Percentiles rank a stretch among this genome's conserved stretches.
Evolutionary conservation across 257 asterid species (phyloP).

Genomic region (Solanum tacnaense): DNA sequence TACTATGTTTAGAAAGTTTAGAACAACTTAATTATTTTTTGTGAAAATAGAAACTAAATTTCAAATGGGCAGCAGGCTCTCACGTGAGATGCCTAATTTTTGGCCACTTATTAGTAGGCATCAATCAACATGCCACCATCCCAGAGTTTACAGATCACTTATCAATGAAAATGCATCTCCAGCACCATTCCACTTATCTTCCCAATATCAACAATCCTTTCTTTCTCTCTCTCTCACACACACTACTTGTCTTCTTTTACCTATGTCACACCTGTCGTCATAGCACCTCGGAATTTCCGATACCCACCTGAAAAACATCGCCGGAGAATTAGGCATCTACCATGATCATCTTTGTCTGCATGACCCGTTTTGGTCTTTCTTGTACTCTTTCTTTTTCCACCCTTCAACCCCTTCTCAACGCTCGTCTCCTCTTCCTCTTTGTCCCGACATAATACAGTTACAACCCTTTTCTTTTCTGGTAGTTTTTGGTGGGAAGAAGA

Average conservation of each 20-base stretch:
- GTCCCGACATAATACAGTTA: slow-evolving; percentile 14
- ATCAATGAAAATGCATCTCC: not conserved
- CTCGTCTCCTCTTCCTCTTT: slow-evolving; percentile 33
- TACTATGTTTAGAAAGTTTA: not conserved
- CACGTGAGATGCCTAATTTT: not conserved
- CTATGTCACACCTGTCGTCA: not conserved
- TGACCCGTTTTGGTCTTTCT: slow-evolving; percentile 6
- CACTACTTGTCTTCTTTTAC: not conserved
- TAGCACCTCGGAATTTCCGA: not conserved
- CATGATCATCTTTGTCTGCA: not conserved
- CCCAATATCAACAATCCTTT: not conserved
- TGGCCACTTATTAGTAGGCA: not conserved
- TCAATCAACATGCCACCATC: not conserved
- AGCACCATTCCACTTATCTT: not conserved
- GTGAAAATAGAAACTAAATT: not conserved
- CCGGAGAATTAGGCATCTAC: not conserved
- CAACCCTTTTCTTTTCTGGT: not conserved
- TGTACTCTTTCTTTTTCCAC: slow-evolving; percentile 10
- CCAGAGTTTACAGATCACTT: not conserved
- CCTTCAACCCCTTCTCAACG: slow-evolving; percentile 17
- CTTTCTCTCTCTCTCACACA: not conserved
- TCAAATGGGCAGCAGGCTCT: not conserved
- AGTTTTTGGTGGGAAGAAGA: not conserved
- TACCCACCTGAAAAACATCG: not conserved
- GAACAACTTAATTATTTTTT: not conserved